These are phyloP conservation scores for Solanum microdontum DNA, from an alignment of 257 asterid species.

Conservation along the genomic window DNA sequence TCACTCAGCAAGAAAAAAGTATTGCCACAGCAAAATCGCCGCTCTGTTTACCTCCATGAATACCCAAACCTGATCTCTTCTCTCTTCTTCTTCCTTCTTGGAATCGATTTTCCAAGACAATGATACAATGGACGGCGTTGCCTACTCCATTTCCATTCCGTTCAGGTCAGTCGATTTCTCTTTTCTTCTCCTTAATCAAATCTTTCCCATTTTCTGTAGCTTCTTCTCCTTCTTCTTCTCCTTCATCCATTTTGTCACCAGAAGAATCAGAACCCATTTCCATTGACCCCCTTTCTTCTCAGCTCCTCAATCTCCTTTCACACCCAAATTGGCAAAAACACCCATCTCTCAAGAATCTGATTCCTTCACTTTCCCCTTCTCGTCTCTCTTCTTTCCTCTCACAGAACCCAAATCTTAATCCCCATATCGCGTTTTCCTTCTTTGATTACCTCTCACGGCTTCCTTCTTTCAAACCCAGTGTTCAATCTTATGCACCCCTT, in stretches of 20 bases:
- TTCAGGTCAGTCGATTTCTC: neutral
- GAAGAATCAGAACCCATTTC: neutral
- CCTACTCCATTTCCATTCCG: neutral
- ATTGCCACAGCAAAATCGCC: neutral
- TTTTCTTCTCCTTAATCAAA: neutral
- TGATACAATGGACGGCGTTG: neutral
- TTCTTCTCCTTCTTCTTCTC: neutral
- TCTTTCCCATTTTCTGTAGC: neutral
- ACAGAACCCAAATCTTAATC: conserved; percentile 45
- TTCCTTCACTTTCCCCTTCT: conserved; percentile 42
- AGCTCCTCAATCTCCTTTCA: conserved; percentile 34
- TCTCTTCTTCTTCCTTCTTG: neutral
- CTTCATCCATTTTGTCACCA: neutral
- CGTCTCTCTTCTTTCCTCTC: conserved; percentile 38
- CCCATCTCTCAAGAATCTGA: conserved; percentile 36
- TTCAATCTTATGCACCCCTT: conserved; percentile 34
- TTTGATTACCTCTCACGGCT: conserved; percentile 31
- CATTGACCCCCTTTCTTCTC: conserved; percentile 19
- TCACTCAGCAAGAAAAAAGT: neutral
- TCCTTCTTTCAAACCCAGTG: conserved; percentile 45
- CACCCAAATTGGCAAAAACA: conserved; percentile 58
- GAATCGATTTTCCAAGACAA: neutral
- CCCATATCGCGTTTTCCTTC: conserved; percentile 38
- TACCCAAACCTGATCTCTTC: neutral
- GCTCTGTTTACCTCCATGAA: neutral